Evolutionary conservation across 2,329 filamentous ascomycete genomes (phyloP).

Genomic region (Boeremia exigua): DNA sequence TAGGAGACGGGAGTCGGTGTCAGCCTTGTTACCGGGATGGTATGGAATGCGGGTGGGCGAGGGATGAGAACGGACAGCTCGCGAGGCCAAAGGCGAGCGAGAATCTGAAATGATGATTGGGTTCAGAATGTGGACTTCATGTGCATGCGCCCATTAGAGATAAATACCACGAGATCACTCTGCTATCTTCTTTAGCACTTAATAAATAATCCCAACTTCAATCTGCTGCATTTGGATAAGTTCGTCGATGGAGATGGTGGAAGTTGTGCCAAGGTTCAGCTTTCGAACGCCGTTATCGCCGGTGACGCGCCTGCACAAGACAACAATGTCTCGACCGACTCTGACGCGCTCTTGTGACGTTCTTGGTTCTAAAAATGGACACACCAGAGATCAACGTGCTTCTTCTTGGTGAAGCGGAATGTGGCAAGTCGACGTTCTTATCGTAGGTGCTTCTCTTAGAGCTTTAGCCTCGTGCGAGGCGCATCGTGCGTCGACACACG

Average conservation of each 20-base stretch:
- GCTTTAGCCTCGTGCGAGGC: background rate
- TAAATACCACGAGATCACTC: background rate
- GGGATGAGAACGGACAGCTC: slow-evolving; percentile 9
- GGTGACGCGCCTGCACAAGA: background rate
- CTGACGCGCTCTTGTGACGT: background rate
- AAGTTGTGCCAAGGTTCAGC: slow-evolving; percentile 1
- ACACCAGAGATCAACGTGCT: slow-evolving; percentile 57
- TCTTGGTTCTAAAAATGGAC: slow-evolving; percentile 24
- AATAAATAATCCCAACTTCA: no score
- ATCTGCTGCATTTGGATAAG: no score
- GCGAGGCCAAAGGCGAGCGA: background rate
- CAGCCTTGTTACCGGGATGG: slow-evolving; percentile 17
- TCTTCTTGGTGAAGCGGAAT: slow-evolving; percentile 64
- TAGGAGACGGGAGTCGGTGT: slow-evolving; percentile 26
- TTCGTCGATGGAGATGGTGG: background rate
- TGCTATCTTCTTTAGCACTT: background rate
- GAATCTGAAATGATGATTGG: background rate
- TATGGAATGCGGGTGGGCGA: slow-evolving; percentile 17
- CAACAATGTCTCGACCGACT: slow-evolving; percentile 24
- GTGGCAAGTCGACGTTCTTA: slow-evolving; percentile 68
- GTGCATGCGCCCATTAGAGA: background rate
- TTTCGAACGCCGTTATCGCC: slow-evolving; percentile 10
- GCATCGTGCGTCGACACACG: background rate
- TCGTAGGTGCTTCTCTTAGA: slow-evolving; percentile 56
- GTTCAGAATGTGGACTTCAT: background rate